Conservation (phyloP, 2,329 filamentous ascomycete genomes). For the Aureobasidium sp. region DNA sequence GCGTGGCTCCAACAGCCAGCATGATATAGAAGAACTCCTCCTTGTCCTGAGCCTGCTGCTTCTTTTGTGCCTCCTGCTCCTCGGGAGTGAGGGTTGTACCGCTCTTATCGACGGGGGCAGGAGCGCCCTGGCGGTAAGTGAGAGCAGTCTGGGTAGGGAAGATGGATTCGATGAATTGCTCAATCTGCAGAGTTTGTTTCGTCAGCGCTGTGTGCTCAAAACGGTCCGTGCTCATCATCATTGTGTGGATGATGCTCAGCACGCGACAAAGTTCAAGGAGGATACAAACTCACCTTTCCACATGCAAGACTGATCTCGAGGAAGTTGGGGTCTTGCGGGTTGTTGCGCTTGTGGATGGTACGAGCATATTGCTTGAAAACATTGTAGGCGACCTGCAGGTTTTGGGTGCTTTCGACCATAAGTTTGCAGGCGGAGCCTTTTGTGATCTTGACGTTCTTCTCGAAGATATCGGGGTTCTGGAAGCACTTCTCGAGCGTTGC, state of each 20-base stretch:
- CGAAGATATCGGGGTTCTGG: conserved; percentile 78
- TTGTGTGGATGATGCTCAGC: not conserved
- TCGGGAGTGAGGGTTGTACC: conserved; percentile 36
- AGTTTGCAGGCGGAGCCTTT: conserved; percentile 87
- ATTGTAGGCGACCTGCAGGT: conserved; percentile 70
- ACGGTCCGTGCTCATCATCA: not conserved
- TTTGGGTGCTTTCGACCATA: conserved; percentile 90
- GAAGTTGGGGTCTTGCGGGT: conserved; percentile 85
- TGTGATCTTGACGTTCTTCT: conserved; percentile 89
- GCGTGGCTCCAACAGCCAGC: conserved; percentile 55
- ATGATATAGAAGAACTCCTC: conserved; percentile 56
- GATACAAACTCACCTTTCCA: conserved; percentile 54
- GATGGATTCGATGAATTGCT: conserved; percentile 16
- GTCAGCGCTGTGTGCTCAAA: conserved; percentile 3
- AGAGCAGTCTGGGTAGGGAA: conserved; percentile 72
- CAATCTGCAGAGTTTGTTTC: conserved; percentile 14
- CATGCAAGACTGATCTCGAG: conserved; percentile 85
- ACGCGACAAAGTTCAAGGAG: not conserved
- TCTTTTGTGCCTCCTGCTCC: conserved; percentile 48
- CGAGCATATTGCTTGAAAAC: conserved; percentile 71
- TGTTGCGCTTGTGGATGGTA: conserved; percentile 87
- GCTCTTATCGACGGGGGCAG: conserved; percentile 39
- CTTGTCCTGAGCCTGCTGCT: conserved; percentile 43
- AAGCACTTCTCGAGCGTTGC: conserved; percentile 88
- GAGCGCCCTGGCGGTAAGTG: conserved; percentile 23